A percentile compares a stretch with the other conserved stretches of the same genome.
These are phyloP conservation scores for Grifola frondosa DNA, from an alignment of 1,284 basidiomycete genomes.

Conservation along the genomic window DNA sequence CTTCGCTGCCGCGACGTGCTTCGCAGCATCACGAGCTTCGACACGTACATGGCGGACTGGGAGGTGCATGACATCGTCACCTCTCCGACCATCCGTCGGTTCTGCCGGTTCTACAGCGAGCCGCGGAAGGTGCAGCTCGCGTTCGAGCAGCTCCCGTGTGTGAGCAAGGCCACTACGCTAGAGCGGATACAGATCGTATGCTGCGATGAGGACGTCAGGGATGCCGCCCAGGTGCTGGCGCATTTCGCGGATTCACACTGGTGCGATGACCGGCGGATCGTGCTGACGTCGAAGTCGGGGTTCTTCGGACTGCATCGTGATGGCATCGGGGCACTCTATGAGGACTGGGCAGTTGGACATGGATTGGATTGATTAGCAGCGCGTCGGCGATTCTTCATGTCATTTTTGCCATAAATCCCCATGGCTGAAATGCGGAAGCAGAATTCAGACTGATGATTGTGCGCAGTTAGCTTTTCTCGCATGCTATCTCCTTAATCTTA, in stretches of 20 bases:
- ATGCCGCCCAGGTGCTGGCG: slow-evolving; percentile 8
- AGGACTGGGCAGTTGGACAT: too few relatives aligned
- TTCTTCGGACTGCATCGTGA: slow-evolving; percentile 4
- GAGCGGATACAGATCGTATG: slow-evolving; percentile 31
- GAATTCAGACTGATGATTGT: too few relatives aligned
- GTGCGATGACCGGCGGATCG: slow-evolving; percentile 14
- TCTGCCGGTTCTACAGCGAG: slow-evolving; percentile 30
- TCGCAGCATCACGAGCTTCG: slow-evolving; percentile 32
- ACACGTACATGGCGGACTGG: slow-evolving; percentile 36
- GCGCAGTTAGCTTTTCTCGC: too few relatives aligned
- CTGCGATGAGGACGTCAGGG: slow-evolving; percentile 11
- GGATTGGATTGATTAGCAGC: too few relatives aligned
- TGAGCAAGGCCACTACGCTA: slow-evolving; percentile 26
- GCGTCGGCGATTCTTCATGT: too few relatives aligned
- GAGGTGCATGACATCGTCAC: slow-evolving; percentile 34
- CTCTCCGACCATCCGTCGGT: slow-evolving; percentile 28
- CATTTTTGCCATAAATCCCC: too few relatives aligned
- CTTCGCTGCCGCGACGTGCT: slow-evolving; percentile 27
- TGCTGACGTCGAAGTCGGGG: slow-evolving; percentile 9
- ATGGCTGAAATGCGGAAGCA: too few relatives aligned
- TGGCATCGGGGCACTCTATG: slow-evolving; percentile 10
- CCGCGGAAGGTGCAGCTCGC: slow-evolving; percentile 23
- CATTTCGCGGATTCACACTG: slow-evolving; percentile 3
- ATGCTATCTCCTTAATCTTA: too few relatives aligned
- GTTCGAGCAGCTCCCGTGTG: slow-evolving; percentile 33